These are phyloP conservation scores for Triticum aestivum DNA, from an alignment of 176 grass and related monocot species.

Conservation along the genomic window DNA sequence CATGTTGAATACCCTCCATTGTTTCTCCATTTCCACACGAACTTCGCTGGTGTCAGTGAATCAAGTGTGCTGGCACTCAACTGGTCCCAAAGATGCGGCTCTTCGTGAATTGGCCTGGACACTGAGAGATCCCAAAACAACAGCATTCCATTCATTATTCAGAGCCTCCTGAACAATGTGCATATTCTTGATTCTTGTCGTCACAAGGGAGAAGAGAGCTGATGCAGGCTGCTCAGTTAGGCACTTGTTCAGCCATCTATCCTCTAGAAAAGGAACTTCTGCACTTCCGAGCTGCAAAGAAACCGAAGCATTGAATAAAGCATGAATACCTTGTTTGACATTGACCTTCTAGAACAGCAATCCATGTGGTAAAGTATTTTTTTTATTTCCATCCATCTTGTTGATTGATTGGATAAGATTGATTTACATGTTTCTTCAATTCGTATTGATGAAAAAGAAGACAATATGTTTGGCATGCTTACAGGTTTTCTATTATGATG, in stretches of 20 bases:
- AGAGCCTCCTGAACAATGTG: not conserved
- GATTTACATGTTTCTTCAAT: not conserved
- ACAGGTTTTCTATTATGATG: not conserved
- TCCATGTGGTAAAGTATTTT: not conserved
- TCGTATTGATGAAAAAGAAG: not conserved
- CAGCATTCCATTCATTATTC: not conserved
- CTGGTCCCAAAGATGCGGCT: not conserved
- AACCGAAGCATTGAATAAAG: not conserved
- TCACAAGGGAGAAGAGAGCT: not conserved
- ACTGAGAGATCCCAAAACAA: not conserved
- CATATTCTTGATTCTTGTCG: not conserved
- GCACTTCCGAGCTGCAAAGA: not conserved
- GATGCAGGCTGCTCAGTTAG: not conserved
- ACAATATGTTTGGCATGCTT: not conserved
- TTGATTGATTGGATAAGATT: not conserved
- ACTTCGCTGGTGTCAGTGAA: not conserved
- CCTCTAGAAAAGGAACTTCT: not conserved
- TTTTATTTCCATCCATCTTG: not conserved
- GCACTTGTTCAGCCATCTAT: not conserved
- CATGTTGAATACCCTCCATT: not conserved
- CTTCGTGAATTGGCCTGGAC: not conserved
- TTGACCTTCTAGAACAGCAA: not conserved
- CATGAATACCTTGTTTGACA: not conserved
- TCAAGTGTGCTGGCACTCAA: not conserved
- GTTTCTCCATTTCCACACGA: not conserved